Evolutionary conservation across 1,284 basidiomycete genomes (phyloP).

Genomic region (Cystobasidium pallidum): DNA sequence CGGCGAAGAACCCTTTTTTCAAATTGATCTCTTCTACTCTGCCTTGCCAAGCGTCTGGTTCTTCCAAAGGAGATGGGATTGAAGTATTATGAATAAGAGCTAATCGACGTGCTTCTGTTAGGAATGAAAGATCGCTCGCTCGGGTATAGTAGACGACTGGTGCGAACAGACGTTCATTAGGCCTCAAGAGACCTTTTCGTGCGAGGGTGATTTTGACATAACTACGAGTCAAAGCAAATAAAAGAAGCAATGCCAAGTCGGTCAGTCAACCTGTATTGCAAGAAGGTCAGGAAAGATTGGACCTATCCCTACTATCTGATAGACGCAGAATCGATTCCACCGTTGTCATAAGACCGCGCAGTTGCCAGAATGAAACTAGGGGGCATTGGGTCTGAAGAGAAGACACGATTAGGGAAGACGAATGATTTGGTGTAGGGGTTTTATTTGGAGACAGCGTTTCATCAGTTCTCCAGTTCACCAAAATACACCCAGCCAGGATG

Average conservation of each 20-base stretch:
- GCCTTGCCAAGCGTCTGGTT: constrained; percentile 44
- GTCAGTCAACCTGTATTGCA: too few species aligned
- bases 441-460: too few species aligned
- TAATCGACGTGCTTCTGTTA: background rate
- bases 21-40: constrained; percentile 9
- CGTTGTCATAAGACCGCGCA: constrained; percentile 9
- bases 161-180: constrained; percentile 46
- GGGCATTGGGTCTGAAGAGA: constrained; percentile 31
- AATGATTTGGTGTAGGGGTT: too few species aligned
- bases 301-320: constrained; percentile 44
- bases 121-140: constrained; percentile 9
- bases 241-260: background rate
- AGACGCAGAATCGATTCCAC: constrained; percentile 30
- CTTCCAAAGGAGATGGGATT: constrained; percentile 27
- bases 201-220: constrained; percentile 46
- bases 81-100: constrained; percentile 13
- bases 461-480: too few species aligned
- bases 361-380: constrained; percentile 31
- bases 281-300: too few species aligned
- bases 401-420: background rate
- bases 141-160: constrained; percentile 44
- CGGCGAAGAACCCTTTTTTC: constrained; percentile 38
- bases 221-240: constrained; percentile 10
- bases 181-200: constrained; percentile 41
- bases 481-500: too few species aligned